phyloP scores from a whole-genome alignment of 2,329 filamentous ascomycete species.

The Pseudocercospora musae region DNA sequence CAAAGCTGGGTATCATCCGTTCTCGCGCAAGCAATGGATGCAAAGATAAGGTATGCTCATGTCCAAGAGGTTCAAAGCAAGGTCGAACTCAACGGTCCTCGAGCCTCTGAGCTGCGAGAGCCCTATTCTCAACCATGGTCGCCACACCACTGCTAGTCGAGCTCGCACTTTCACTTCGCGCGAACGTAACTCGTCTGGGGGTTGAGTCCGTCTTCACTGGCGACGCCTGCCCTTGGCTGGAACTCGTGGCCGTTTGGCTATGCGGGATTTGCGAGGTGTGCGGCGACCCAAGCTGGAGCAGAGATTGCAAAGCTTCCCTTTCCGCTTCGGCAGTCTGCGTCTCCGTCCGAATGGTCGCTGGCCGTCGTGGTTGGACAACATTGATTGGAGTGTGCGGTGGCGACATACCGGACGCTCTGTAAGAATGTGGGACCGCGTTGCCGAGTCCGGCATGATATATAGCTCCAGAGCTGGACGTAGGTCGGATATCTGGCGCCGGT shows the following conservation, averaged over 20 bases:
- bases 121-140: constrained; percentile 12
- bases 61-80: not conserved
- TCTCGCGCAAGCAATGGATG: constrained; percentile 11
- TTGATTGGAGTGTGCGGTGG: constrained; percentile 35
- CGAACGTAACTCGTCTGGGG: constrained; percentile 28
- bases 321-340: constrained; percentile 67
- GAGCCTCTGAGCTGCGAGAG: constrained; percentile 12
- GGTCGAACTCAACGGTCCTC: constrained; percentile 2
- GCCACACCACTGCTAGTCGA: constrained; percentile 14
- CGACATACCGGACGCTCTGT: constrained; percentile 25
- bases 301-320: constrained; percentile 75
- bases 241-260: constrained; percentile 15
- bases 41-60: constrained; percentile 11
- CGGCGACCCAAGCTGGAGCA: constrained; percentile 69
- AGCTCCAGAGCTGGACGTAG: constrained; percentile 17
- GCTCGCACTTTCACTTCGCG: constrained; percentile 28
- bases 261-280: constrained; percentile 39
- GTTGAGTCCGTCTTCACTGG: constrained; percentile 26
- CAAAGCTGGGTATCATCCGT: constrained; percentile 22
- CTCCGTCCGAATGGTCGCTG: constrained; percentile 62
- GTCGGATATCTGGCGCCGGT: constrained; percentile 33
- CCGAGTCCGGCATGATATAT: constrained; percentile 9
- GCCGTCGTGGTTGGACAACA: constrained; percentile 26
- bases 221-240: constrained; percentile 23
- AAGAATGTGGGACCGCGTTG: constrained; percentile 7